phyloP scores from a whole-genome alignment of 2,329 filamentous ascomycete species.

The Ceratocystis eucalypticola region DNA sequence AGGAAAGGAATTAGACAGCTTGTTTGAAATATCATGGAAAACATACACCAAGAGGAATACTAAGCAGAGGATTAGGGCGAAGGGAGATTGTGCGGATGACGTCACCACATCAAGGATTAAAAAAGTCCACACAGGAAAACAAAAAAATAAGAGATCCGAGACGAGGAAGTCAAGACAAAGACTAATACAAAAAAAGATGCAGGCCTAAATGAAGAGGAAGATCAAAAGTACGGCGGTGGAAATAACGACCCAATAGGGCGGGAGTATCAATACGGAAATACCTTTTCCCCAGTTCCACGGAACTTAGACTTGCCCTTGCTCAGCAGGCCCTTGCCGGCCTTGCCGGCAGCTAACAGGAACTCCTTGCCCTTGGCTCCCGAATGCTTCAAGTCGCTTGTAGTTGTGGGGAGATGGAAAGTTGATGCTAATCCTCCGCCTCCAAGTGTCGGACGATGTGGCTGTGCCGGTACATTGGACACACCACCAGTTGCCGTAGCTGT shows the following conservation, averaged over 20 bases:
- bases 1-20: conserved; percentile 2
- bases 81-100: neutral
- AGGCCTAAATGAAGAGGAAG: neutral
- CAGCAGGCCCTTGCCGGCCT: conserved; percentile 69
- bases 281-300: conserved; percentile 63
- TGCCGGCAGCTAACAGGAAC: conserved; percentile 71
- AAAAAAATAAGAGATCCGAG: neutral
- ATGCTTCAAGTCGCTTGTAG: conserved; percentile 35
- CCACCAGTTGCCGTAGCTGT: neutral
- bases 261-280: conserved; percentile 49
- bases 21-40: neutral
- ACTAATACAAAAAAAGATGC: neutral
- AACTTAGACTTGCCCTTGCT: conserved; percentile 84
- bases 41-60: neutral
- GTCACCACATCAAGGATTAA: neutral
- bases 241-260: neutral
- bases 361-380: conserved; percentile 70
- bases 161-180: neutral
- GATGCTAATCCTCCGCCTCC: conserved; percentile 27
- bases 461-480: neutral
- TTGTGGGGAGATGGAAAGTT: conserved; percentile 25
- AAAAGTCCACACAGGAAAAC: neutral
- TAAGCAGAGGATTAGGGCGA: neutral
- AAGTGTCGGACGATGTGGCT: conserved; percentile 21
- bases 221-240: neutral